These are phyloP conservation scores for Thelonectria discophora DNA, from an alignment of 2,329 filamentous ascomycete genomes.

Conservation along the genomic window DNA sequence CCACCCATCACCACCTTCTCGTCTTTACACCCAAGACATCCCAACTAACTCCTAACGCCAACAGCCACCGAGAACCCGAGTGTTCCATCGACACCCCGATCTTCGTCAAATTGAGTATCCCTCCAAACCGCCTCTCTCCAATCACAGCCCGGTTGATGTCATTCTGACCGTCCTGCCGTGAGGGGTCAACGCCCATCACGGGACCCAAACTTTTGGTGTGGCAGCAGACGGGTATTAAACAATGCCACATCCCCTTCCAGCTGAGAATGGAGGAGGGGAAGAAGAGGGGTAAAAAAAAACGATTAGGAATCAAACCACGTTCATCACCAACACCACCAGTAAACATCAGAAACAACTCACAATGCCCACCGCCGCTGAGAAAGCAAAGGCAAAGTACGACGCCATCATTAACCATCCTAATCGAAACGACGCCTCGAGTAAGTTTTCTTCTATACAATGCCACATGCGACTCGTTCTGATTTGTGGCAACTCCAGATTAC, in stretches of 20 bases:
- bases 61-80: neutral
- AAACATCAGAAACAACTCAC: neutral
- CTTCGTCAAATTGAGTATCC: constrained; percentile 2
- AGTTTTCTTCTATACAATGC: neutral
- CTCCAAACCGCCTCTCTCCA: neutral
- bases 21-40: neutral
- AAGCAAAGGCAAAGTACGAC: constrained; percentile 25
- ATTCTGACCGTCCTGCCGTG: constrained; percentile 20
- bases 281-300: neutral
- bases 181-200: constrained; percentile 24
- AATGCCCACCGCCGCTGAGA: constrained; percentile 21
- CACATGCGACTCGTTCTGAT: neutral
- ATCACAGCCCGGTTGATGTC: constrained; percentile 18
- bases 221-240: constrained; percentile 6
- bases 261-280: neutral
- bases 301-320: neutral
- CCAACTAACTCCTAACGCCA: neutral
- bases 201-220: constrained; percentile 1
- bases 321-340: neutral
- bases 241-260: neutral
- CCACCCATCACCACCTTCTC: neutral
- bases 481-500: neutral
- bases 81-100: neutral
- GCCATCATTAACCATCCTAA: constrained; percentile 22
- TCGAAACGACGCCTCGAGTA: constrained; percentile 19